Conservation (phyloP, 1,284 basidiomycete species). For the Cutaneotrichosporon spelunceum region DNA sequence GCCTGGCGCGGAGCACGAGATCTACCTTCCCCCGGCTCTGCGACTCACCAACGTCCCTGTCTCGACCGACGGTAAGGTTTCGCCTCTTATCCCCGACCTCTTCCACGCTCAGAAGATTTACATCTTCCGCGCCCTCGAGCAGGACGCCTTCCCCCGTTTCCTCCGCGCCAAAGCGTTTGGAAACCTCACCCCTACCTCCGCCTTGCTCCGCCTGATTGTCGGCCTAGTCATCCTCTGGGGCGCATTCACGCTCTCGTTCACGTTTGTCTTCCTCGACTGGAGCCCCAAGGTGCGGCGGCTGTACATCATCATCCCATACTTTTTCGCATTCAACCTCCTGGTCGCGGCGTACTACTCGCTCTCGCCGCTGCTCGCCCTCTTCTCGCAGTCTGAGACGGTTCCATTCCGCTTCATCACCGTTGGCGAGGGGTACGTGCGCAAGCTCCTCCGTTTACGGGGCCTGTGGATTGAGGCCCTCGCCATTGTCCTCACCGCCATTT, state of each 20-base stretch:
- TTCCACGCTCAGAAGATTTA: slow-evolving; percentile 97
- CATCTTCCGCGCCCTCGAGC: slow-evolving; percentile 93
- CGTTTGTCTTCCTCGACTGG: slow-evolving; percentile 88
- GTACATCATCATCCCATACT: slow-evolving; percentile 94
- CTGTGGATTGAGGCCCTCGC: slow-evolving; percentile 64
- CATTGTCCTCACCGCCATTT: slow-evolving; percentile 40
- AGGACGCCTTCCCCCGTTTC: slow-evolving; percentile 96
- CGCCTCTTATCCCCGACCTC: slow-evolving; percentile 88
- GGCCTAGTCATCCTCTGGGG: slow-evolving; percentile 90
- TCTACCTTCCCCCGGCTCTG: slow-evolving; percentile 74
- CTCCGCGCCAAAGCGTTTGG: slow-evolving; percentile 93
- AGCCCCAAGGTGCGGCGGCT: slow-evolving; percentile 83
- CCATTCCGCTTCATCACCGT: slow-evolving; percentile 88
- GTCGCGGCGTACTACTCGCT: slow-evolving; percentile 94
- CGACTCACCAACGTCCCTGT: slow-evolving; percentile 53
- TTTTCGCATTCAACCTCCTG: slow-evolving; percentile 82
- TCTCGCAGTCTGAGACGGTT: slow-evolving; percentile 55
- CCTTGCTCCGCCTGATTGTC: slow-evolving; percentile 74
- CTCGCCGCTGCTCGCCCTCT: slow-evolving; percentile 67
- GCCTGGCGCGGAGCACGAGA: slow-evolving; percentile 66
- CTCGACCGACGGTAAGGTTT: slow-evolving; percentile 67
- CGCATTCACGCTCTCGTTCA: slow-evolving; percentile 81
- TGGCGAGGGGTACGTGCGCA: slow-evolving; percentile 86
- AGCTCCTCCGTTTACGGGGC: slow-evolving; percentile 78
- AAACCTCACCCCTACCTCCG: slow-evolving; percentile 86